Evolutionary conservation across 768 basidiomycete genomes (phyloP), one percentile per base, ranked within the genome.

Genomic region (Hygrophorus pudorinus): DNA sequence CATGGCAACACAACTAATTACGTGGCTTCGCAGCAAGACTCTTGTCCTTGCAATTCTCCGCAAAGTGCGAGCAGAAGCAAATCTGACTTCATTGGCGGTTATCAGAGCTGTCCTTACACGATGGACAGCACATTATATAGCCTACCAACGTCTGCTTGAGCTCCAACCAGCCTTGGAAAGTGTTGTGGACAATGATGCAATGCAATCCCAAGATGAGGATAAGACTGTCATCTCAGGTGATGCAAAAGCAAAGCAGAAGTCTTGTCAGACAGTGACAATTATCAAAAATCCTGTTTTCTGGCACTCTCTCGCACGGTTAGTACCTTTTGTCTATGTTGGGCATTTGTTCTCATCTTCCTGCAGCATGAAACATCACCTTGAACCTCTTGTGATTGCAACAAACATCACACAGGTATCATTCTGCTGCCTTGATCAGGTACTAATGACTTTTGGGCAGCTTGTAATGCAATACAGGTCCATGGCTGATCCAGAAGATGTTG

Each of bases 1-100:
- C 1, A 42, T 53, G 13, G 67, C 66, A 14, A 49, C 54, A 6
- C 56, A 67, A 1, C 54, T 69, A 0, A 70, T 69, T 20, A 59
- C 55, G 20, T 70, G 67, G 65, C 42, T 68, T 3, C 31, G 50
- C 2, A 62, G 61, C 48, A 65, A 67, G 32, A 62, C 58, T 24
- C 36, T 48, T 4, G 45, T 65, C 7, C 59, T 68, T 8, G 60
- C 51, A 1, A 34, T 57, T 0, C 48, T 64, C 11, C 28, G 44
- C 3, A 43, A 63, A 1, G 39, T 56, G 7, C 63, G 64, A 44
- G 35, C 13, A 14, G 34, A n/a, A 9, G 34, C 47, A 7, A 44
- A 38, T 12, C 31, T 37, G 18, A 30, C 28, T 12, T 31, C 49
- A 8, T 28, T 49, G 5, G 24, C 53, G 18, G 49, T 62, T 8